Evolutionary conservation across 148 eudicot genomes (phyloP), one percentile per base, ranked within the genome.

Genomic region (Vaccinium corymbosum): DNA sequence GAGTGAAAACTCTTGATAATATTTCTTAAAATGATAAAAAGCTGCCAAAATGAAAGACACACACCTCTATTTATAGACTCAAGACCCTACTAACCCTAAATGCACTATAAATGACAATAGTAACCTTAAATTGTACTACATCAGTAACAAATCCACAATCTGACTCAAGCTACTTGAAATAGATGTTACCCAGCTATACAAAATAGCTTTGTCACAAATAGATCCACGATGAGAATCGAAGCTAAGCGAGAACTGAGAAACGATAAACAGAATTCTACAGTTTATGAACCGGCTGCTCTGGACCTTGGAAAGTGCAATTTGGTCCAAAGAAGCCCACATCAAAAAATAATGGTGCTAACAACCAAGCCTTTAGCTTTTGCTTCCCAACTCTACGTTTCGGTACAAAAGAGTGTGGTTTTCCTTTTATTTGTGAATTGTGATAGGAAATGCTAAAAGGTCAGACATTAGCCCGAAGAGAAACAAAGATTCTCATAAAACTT

Each of bases 261-360:
- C 10, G 13, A 64, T 64, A 22, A 12, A 27, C 38, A 0, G 35
- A 68, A 68, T 12, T 68, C 73, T 29, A 27, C 17, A 12, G 38
- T 27, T 29, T 27, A 68, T 68, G 38, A 68, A 27, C 73, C 6
- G 7, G 38, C 27, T 68, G 11, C 17, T 64, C 35, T 68, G 73
- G 42, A 68, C 32, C 73, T 68, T 68, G 16, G 73, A 68, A 68
- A 68, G 38, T 27, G 73, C 38, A 68, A 25, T 68, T 12, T 68
- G 73, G 38, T 68, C 73, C 73, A 68, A 68, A 68, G 35, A 68
- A 27, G 73, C 73, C 73, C 73, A 68, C 42, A 68, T 66, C 72
- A 27, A 66, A 62, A 66, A 10, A 66, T 13, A 68, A 68, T 6
- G 2, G 13, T 16, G 27, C 35, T 25, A 68, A 68, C 6, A 25